Percentiles rank a stretch among this genome's conserved stretches.
phyloP scores from a whole-genome alignment of 2,329 filamentous ascomycete species.

The Graphiopsis chlorocephala region DNA sequence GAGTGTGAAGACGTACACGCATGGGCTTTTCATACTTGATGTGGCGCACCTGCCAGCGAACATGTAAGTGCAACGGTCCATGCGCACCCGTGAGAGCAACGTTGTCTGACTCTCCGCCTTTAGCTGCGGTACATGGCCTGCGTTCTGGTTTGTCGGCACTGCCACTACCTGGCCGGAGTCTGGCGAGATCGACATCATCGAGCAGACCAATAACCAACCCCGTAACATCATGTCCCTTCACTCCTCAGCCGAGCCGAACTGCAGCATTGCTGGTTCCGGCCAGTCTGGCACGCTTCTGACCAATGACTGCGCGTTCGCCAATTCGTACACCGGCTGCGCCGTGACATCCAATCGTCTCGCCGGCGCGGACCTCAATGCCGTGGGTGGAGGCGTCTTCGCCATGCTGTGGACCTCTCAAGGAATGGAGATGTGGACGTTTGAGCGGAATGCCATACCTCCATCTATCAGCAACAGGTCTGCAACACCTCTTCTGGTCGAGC shows the following conservation, averaged over 20 bases:
- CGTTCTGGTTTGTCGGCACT: constrained; percentile 40
- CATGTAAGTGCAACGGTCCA: constrained; percentile 39
- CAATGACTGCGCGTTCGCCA: constrained; percentile 45
- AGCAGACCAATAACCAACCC: constrained; percentile 37
- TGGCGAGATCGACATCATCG: constrained; percentile 48
- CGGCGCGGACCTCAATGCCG: constrained; percentile 51
- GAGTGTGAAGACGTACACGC: constrained; percentile 45
- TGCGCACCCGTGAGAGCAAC: neutral
- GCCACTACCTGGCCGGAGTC: constrained; percentile 38
- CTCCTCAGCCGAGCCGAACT: constrained; percentile 37
- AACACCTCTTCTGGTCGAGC: constrained; percentile 57
- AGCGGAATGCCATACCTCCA: constrained; percentile 59
- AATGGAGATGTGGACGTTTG: constrained; percentile 82
- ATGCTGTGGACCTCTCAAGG: constrained; percentile 63
- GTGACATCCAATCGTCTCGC: constrained; percentile 20
- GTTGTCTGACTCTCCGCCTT: constrained; percentile 23
- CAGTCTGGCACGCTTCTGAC: constrained; percentile 48
- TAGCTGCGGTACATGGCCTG: constrained; percentile 36
- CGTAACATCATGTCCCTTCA: constrained; percentile 38
- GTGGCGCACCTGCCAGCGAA: constrained; percentile 51
- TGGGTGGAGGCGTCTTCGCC: constrained; percentile 46
- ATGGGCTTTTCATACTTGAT: constrained; percentile 49
- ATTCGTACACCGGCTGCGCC: constrained; percentile 34
- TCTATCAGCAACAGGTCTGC: constrained; percentile 55
- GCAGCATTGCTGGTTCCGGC: constrained; percentile 36